Conservation (phyloP, 306 rosid species). For the Argentina anserina region DNA sequence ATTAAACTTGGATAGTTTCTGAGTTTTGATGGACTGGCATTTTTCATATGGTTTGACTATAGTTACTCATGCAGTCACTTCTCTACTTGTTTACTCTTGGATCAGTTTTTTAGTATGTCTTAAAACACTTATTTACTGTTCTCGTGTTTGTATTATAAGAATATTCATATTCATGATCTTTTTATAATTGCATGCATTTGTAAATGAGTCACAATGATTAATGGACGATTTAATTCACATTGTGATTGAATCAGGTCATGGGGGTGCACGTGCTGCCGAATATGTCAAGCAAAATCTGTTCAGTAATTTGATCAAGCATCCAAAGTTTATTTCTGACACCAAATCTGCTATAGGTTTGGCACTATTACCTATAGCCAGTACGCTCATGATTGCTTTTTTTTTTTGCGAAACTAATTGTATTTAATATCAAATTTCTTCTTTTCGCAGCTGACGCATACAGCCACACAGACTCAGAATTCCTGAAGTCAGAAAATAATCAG, state of each 20-base stretch:
- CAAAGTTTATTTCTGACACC: constrained; percentile 92
- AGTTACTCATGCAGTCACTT: background rate
- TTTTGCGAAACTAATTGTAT: background rate
- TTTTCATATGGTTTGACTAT: background rate
- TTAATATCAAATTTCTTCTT: constrained; percentile 13
- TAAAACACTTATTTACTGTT: background rate
- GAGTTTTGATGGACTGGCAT: background rate
- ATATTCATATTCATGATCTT: background rate
- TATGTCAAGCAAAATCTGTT: constrained; percentile 92
- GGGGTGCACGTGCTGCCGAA: constrained; percentile 96
- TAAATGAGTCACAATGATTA: background rate
- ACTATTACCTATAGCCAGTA: constrained; percentile 5
- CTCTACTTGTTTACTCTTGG: background rate
- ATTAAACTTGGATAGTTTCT: background rate
- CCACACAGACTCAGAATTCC: constrained; percentile 85
- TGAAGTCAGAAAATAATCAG: constrained; percentile 82
- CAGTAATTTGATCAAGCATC: constrained; percentile 85
- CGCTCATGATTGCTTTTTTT: constrained; percentile 14
- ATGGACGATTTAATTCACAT: no score
- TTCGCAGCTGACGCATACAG: constrained; percentile 85
- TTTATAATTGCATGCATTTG: background rate
- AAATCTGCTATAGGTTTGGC: constrained; percentile 80
- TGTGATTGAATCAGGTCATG: constrained; percentile 67
- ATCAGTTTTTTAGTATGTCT: background rate
- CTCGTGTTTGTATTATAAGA: background rate